Base-by-base conservation (phyloP, 306 rosid genomes). In the Cicer yamashitae region DNA sequence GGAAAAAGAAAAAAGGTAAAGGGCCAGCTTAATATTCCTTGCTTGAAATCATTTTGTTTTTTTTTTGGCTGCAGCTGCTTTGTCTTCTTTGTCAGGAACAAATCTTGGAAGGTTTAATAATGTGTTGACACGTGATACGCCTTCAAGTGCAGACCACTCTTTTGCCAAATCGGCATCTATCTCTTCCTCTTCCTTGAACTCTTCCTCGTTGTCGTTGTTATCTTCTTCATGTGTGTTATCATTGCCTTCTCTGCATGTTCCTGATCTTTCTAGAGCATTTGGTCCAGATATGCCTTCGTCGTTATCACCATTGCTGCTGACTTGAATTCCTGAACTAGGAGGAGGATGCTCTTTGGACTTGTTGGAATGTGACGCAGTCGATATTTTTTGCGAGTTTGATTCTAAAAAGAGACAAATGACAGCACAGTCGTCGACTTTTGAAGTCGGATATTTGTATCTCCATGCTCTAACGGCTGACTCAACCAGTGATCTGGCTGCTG, bases 91-190 rank as follows among this genome's bases (percentile, higher is more conserved):
- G 38, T 86, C 91, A n/a, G 97, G 98, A 48, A 70, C 89, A 72
- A 88, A 96, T 81, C 99, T 96, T 0, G 99, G 99, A 67, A 96
- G 92, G 70, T 79, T 96, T 71, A 96, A 75, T 46, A 96, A 68
- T n/a, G 99, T 92, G 89, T 96, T 90, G 67, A 92, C 99, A 5
- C 99, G 96, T 11, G 99, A 86, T 41, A 96, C 99, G 18, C 99
- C 99, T 90, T 92, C 98, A 20, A 96, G 84, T 30, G 99, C 99
- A 72, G 96, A 92, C 99, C 99, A 96, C 20, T 90, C 97, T 59
- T 38, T 81, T 61, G 84, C 91, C n/a, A 17, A 6, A 46, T 87
- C 98, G 2, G 74, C 77, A 43, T 87, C 81, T 43, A 76, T 67
- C 68, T 84, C 96, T 52, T 82, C 94, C 54, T 85, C 96, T 48